Percentiles rank a stretch among this genome's conserved stretches.
Evolutionary conservation across 345 rosid genomes (phyloP).

Genomic region (Mallotus nudiflorus): DNA sequence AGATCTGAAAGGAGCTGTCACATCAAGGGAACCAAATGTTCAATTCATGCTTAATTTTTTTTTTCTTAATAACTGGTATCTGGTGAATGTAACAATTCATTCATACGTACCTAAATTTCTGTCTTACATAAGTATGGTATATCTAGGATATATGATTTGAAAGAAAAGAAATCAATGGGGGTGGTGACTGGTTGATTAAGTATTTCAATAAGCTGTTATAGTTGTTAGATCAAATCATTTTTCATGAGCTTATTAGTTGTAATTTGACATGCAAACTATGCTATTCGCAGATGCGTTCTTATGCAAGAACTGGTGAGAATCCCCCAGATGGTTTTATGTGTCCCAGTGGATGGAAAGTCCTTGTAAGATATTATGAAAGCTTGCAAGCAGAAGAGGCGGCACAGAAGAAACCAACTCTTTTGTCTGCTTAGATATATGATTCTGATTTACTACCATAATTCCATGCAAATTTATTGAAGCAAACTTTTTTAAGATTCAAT

Average conservation of each 20-base stretch:
- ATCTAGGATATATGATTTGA: no score
- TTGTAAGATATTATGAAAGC: conserved; percentile 73
- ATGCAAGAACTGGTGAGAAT: conserved; percentile 79
- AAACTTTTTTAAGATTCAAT: neutral
- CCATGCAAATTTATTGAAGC: neutral
- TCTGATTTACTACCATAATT: neutral
- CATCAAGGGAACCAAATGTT: neutral
- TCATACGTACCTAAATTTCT: neutral
- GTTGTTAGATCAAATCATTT: neutral
- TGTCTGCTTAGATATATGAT: conserved; percentile 33
- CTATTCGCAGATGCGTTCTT: conserved; percentile 70
- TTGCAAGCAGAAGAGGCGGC: conserved; percentile 60
- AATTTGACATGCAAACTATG: neutral
- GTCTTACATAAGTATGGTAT: neutral
- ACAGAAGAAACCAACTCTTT: conserved; percentile 37
- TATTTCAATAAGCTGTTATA: neutral
- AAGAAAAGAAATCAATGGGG: no score
- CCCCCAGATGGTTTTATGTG: conserved; percentile 99
- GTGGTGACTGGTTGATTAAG: no score
- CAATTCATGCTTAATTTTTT: neutral
- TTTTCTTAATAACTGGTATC: neutral
- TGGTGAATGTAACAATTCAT: neutral
- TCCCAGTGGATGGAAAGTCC: conserved; percentile 89
- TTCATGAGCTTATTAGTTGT: neutral
- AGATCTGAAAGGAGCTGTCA: neutral